phyloP scores from a whole-genome alignment of 1,139 yeast genomes.

The Entelexis sorbosivorans region DNA sequence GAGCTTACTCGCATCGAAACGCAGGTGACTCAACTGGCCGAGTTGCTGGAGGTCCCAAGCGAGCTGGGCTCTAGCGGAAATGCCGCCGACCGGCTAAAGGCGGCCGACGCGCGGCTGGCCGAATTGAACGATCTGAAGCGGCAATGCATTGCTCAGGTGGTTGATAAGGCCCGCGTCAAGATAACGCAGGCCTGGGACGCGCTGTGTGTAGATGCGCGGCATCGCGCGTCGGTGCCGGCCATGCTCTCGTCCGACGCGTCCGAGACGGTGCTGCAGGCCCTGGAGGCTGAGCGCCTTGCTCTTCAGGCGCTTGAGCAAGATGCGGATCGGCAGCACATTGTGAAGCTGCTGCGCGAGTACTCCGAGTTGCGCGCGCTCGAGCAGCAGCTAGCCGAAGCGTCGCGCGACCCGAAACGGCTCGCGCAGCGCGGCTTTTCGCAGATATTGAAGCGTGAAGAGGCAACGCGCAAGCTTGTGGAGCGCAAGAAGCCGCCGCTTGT shows the following conservation, averaged over 20 bases:
- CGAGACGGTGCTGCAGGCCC: not conserved
- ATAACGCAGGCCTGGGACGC: slow-evolving; percentile 53
- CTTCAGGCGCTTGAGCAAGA: slow-evolving; percentile 26
- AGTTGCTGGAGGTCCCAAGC: not conserved
- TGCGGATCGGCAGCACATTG: slow-evolving; percentile 39
- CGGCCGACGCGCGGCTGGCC: not conserved
- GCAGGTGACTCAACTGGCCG: slow-evolving; percentile 2
- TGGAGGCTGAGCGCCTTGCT: not conserved
- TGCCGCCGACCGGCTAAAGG: not conserved
- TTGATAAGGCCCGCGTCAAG: slow-evolving; percentile 47
- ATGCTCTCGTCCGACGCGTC: not conserved
- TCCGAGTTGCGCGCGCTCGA: slow-evolving; percentile 48
- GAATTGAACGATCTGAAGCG: slow-evolving; percentile 47
- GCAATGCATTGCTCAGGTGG: slow-evolving; percentile 55
- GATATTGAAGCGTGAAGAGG: slow-evolving; percentile 62
- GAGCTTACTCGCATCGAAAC: not conserved
- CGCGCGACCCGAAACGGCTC: slow-evolving; percentile 71
- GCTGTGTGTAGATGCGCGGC: slow-evolving; percentile 44
- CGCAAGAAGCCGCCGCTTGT: slow-evolving; percentile 58
- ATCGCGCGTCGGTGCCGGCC: not conserved
- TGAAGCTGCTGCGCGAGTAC: slow-evolving; percentile 1
- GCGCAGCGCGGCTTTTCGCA: slow-evolving; percentile 35
- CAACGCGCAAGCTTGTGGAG: slow-evolving; percentile 52
- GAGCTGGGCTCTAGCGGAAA: not conserved
- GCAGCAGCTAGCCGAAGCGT: slow-evolving; percentile 50